phyloP scores from a whole-genome alignment of 805 yeast species.

The Kodamaea leandrae region DNA sequence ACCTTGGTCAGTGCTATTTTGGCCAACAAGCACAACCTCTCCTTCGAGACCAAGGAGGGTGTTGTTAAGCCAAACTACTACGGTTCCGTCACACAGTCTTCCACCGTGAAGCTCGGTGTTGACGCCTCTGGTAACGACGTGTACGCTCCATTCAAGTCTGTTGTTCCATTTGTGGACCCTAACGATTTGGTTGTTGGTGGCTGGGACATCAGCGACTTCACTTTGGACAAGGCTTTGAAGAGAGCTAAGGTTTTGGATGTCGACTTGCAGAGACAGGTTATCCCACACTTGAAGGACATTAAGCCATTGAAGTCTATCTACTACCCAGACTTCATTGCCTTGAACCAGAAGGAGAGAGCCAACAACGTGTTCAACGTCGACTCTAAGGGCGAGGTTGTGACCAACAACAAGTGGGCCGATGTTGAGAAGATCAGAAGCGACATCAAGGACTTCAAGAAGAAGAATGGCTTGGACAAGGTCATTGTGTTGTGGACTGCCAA shows the following conservation, averaged over 20 bases:
- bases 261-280: slow-evolving; percentile 75
- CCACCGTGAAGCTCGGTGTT: slow-evolving; percentile 86
- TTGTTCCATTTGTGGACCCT: slow-evolving; percentile 86
- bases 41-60: slow-evolving; percentile 82
- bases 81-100: slow-evolving; percentile 92
- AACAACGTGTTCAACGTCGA: slow-evolving; percentile 73
- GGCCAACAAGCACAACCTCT: slow-evolving; percentile 77
- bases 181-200: slow-evolving; percentile 89
- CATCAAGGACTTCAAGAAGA: slow-evolving; percentile 70
- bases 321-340: slow-evolving; percentile 95
- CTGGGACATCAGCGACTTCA: slow-evolving; percentile 84
- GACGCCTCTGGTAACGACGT: slow-evolving; percentile 81
- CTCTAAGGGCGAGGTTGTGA: slow-evolving; percentile 47
- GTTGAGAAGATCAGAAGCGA: slow-evolving; percentile 84
- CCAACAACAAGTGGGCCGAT: slow-evolving; percentile 78
- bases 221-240: slow-evolving; percentile 74
- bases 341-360: slow-evolving; percentile 90
- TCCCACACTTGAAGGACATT: slow-evolving; percentile 56
- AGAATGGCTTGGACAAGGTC: slow-evolving; percentile 77
- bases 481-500: slow-evolving; percentile 96
- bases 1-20: slow-evolving; percentile 81
- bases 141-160: slow-evolving; percentile 86
- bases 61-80: slow-evolving; percentile 73
- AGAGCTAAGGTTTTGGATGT: slow-evolving; percentile 86
- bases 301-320: slow-evolving; percentile 82